Base-by-base conservation (phyloP, 768 basidiomycete genomes). In the Lactarius sanguifluus region DNA sequence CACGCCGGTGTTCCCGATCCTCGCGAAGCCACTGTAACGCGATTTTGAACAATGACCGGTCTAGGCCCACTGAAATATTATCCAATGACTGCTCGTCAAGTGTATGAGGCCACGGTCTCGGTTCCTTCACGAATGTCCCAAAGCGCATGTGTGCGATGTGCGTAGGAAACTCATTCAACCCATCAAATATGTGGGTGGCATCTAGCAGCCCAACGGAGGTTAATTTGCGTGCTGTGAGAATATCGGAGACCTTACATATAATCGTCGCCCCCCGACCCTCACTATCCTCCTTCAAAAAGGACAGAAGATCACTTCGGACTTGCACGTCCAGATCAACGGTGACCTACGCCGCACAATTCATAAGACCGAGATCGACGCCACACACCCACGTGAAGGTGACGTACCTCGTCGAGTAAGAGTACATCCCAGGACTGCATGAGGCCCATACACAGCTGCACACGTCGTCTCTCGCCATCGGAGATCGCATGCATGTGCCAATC, bases 121-220 rank as follows among this genome's bases (percentile, higher is more conserved):
- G 89, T 20, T 80, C 79, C 2, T 84, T 86, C 15, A 87, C 79
- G 62, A 95, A 86, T 15, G 81, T 78, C 5, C 97, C 97, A 57
- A 94, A 82, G 30, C 90, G 86, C 87, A 99, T 90, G 74, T 98
- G 97, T 5, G 87, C 87, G 66, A 98, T 81, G 73, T 96, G 93
- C 0, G 96, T 98, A 4, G 97, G 96, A 79, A 96, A 98, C n/a
- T 83, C 77, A 72, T 85, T 84, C 36, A 98, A 77, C 13, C 96
- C 96, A 75, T 98, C 96, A 70, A 95, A 97, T 72, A 99, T 97
- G 76, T 99, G 97, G 1, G 96, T 98, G 13, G 96, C 94, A 78
- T 97, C 93, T 95, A 71, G 20, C 94, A 71, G 20, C 2, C 4
- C 41, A 32, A 41, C 12, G 2, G 41, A 12, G 5, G n/a, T 57